phyloP scores from a whole-genome alignment of 306 rosid genomes.

The Astragalus membranaceus region DNA sequence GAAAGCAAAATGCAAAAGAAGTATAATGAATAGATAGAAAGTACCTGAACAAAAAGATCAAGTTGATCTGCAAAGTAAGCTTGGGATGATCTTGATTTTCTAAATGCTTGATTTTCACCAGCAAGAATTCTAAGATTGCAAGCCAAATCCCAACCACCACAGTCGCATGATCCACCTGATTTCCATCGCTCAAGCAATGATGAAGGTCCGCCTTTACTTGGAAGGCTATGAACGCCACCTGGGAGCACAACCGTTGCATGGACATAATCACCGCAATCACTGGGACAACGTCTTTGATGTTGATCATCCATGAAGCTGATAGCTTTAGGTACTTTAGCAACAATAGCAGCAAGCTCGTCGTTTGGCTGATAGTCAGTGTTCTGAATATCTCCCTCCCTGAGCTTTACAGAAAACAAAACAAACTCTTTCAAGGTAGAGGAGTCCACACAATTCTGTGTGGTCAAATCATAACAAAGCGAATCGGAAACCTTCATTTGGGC shows the following conservation, averaged over 20 bases:
- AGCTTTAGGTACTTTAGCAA: constrained; percentile 55
- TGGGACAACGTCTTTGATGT: constrained; percentile 17
- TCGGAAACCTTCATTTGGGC: constrained; percentile 91
- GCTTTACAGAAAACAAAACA: constrained; percentile 70
- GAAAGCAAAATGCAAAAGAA: background rate
- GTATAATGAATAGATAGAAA: constrained; percentile 6
- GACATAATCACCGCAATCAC: constrained; percentile 24
- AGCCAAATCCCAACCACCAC: constrained; percentile 99
- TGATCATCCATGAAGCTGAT: constrained; percentile 12
- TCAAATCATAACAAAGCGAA: constrained; percentile 36
- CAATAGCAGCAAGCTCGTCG: constrained; percentile 81
- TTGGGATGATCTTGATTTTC: constrained; percentile 39
- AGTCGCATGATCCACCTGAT: constrained; percentile 89
- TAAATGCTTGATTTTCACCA: constrained; percentile 34
- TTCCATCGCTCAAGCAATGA: constrained; percentile 90
- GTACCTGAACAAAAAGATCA: constrained; percentile 79
- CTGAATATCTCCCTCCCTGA: constrained; percentile 39
- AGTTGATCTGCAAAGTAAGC: constrained; percentile 38
- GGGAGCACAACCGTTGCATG: constrained; percentile 83
- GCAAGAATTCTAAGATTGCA: constrained; percentile 70
- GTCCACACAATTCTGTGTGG: constrained; percentile 25
- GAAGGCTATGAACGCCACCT: constrained; percentile 78
- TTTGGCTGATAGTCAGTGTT: constrained; percentile 60
- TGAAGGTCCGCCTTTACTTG: constrained; percentile 92
- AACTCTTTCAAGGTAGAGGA: constrained; percentile 49